phyloP scores from a whole-genome alignment of 2,329 filamentous ascomycete species.

The Calonectria fujianensis region DNA sequence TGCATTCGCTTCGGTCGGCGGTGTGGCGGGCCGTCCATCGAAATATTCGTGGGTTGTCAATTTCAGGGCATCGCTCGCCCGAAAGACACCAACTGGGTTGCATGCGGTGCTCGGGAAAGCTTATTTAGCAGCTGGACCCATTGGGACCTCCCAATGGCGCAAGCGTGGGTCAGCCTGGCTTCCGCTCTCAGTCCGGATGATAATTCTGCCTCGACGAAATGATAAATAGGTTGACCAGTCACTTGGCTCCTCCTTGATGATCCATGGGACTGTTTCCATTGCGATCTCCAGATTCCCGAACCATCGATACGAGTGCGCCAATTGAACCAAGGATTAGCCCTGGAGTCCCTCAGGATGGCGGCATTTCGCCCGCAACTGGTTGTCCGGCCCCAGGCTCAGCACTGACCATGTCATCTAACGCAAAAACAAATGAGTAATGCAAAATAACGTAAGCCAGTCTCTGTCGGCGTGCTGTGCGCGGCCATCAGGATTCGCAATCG shows the following conservation, averaged over 20 bases:
- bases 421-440: conserved; percentile 3
- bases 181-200: neutral
- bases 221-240: conserved; percentile 23
- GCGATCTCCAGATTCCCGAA: conserved; percentile 3
- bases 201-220: neutral
- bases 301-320: conserved; percentile 1
- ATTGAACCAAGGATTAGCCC: neutral
- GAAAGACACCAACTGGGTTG: neutral
- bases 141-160: neutral
- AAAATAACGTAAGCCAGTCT: neutral
- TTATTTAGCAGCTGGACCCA: neutral
- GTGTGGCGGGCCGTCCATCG: neutral
- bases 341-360: neutral
- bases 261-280: conserved; percentile 4
- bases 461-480: neutral
- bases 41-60: neutral
- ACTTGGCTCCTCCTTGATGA: neutral
- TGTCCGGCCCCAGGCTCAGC: neutral
- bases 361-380: neutral
- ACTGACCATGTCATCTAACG: conserved; percentile 18
- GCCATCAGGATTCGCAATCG: conserved; percentile 1
- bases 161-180: neutral
- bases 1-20: neutral
- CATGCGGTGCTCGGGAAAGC: neutral
- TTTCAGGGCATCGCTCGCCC: neutral